Evolutionary conservation across 345 rosid species (phyloP).

Genomic region (Sonneratia alba): DNA sequence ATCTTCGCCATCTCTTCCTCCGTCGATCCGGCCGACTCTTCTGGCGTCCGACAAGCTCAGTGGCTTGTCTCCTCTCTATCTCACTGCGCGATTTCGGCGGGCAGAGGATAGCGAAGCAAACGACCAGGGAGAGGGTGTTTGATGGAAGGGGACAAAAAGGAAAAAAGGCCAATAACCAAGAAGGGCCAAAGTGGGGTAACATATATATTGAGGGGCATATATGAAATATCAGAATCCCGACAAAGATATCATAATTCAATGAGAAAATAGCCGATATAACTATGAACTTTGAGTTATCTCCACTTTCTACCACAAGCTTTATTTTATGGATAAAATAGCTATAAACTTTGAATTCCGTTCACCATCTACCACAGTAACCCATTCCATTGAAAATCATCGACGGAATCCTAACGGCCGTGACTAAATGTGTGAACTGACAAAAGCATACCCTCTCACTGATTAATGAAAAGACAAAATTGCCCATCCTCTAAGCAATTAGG

Average conservation of each 20-base stretch:
- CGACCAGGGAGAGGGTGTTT: background rate
- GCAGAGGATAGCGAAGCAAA: background rate
- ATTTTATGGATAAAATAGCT: too few relatives aligned
- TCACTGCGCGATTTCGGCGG: background rate
- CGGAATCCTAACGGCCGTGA: too few relatives aligned
- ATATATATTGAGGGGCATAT: background rate
- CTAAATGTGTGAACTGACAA: too few relatives aligned
- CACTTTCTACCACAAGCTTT: too few relatives aligned
- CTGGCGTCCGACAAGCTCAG: background rate
- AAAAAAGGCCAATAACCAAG: background rate
- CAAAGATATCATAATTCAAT: background rate
- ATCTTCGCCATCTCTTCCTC: constrained; percentile 49
- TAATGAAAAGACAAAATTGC: too few relatives aligned
- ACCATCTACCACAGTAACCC: too few relatives aligned
- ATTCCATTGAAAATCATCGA: too few relatives aligned
- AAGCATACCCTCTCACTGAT: too few relatives aligned
- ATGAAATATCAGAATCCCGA: background rate
- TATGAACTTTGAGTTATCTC: too few relatives aligned
- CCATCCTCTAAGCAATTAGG: too few relatives aligned
- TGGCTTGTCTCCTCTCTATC: background rate
- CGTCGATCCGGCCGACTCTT: background rate
- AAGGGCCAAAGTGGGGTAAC: background rate
- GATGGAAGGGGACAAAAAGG: background rate
- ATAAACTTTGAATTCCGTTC: too few relatives aligned
- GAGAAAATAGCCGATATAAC: too few relatives aligned